These are phyloP conservation scores for Penicillium thymicola DNA, from an alignment of 2,329 filamentous ascomycete genomes.

Conservation along the genomic window DNA sequence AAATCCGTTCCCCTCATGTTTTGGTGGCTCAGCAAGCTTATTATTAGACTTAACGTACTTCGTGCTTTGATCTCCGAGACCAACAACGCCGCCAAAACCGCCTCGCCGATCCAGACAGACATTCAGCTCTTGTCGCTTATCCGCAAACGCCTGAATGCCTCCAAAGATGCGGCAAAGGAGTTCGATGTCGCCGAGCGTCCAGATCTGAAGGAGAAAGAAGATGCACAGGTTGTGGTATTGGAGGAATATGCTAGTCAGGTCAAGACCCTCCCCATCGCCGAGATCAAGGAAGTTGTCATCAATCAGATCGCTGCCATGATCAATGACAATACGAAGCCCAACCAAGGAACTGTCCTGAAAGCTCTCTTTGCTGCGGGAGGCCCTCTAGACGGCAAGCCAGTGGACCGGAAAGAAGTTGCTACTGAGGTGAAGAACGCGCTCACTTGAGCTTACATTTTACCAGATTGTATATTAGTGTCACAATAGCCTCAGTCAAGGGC, in stretches of 20 bases:
- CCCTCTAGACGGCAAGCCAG: slow-evolving; percentile 43
- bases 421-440: slow-evolving; percentile 40
- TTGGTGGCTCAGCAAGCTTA: not conserved
- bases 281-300: slow-evolving; percentile 39
- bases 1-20: not conserved
- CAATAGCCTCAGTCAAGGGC: slow-evolving; percentile 11
- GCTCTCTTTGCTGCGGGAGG: slow-evolving; percentile 42
- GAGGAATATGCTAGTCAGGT: slow-evolving; percentile 46
- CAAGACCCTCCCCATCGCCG: slow-evolving; percentile 40
- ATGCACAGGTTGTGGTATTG: slow-evolving; percentile 43
- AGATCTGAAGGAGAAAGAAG: slow-evolving; percentile 47
- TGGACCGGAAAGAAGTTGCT: slow-evolving; percentile 42
- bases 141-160: slow-evolving; percentile 41
- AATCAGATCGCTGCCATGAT: slow-evolving; percentile 36
- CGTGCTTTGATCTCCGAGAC: slow-evolving; percentile 49
- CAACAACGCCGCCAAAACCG: slow-evolving; percentile 48
- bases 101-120: slow-evolving; percentile 46
- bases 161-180: slow-evolving; percentile 41
- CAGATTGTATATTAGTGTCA: slow-evolving; percentile 24
- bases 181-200: slow-evolving; percentile 41
- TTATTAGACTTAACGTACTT: slow-evolving; percentile 45
- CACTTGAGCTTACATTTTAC: slow-evolving; percentile 14
- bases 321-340: slow-evolving; percentile 34
- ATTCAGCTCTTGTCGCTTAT: slow-evolving; percentile 47
- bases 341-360: slow-evolving; percentile 43